Evolutionary conservation across 2,329 filamentous ascomycete species (phyloP), one percentile per base, ranked within the genome.

Genomic region (Monosporascus cannonballus): DNA sequence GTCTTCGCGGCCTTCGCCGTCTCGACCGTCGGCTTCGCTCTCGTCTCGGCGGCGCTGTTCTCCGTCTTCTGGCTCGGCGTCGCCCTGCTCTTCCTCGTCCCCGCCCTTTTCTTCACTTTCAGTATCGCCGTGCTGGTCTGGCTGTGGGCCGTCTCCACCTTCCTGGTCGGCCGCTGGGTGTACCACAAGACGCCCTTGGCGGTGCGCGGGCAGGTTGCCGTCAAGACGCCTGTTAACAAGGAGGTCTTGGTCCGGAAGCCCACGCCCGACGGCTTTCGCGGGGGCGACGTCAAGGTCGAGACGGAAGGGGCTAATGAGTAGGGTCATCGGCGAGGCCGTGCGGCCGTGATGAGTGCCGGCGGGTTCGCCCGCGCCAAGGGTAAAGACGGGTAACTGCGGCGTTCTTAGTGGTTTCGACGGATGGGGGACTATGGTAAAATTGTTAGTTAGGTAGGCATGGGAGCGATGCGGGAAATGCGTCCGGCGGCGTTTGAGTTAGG

Each of bases 1-100:
- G 71, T 91, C 56, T 93, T 94, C 73, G 57, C 78, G 52, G 72
- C 80, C 60, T 90, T 92, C 73, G 75, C 79, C 51, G 60, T 85
- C 41, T 82, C 80, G 39, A 80, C 85, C 54, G 69, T 85, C 56
- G 67, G 84, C 56, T 79, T 90, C 66, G 80, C 85, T 17, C 65
- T 88, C 41, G 70, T 84, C 42, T 76, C 77, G 30, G 85, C 84
- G 14, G 62, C 89, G 39, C 62, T 84, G 52, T 89, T 89, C 72
- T 79, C 81, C 1, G 75, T 87, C 47, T 84, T 87, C 72, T 86
- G 83, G 75, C 77, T 84, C 50, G 81, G 84, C 49, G 67, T 89
- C 45, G 86, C 85, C 2, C 72, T 88, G 11, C 66, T 89, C 47
- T 65, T 92, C 41, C 76, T 94, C 17, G 71, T 89, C 0, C 88